A percentile compares a stretch with the other conserved stretches of the same genome.
phyloP scores from a whole-genome alignment of 805 yeast genomes.

The Starmerella vaccinii region DNA sequence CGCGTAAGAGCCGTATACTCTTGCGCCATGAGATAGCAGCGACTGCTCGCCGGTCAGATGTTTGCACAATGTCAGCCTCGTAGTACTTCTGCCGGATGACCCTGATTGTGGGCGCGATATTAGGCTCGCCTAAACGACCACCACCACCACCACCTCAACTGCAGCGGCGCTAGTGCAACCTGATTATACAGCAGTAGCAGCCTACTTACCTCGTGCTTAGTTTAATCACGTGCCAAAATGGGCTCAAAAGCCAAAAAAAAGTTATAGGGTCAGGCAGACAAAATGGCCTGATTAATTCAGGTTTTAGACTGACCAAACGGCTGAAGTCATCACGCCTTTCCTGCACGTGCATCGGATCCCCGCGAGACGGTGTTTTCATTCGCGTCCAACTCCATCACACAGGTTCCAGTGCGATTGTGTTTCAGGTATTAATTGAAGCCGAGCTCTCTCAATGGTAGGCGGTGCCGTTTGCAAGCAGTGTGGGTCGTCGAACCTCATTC shows the following conservation, averaged over 20 bases:
- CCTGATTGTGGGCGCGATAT: too few species aligned
- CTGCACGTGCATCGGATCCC: background rate
- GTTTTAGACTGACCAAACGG: background rate
- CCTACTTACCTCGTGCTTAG: too few species aligned
- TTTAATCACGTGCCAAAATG: too few species aligned
- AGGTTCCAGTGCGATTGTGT: background rate
- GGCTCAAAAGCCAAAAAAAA: background rate
- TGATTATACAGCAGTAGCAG: too few species aligned
- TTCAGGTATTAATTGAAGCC: background rate
- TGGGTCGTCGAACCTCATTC: conserved; percentile 18
- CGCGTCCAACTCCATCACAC: background rate
- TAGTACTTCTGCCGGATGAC: too few species aligned
- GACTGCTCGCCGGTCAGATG: too few species aligned
- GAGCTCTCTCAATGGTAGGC: conserved; percentile 3
- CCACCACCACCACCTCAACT: too few species aligned
- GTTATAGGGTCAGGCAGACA: background rate
- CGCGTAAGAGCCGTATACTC: conserved; percentile 15
- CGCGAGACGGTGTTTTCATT: background rate
- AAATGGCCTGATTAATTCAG: background rate
- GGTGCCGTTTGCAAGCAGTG: conserved; percentile 21
- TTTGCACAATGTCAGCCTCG: too few species aligned
- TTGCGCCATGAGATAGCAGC: too few species aligned
- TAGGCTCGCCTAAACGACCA: too few species aligned
- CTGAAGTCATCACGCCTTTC: background rate
- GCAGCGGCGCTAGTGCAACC: too few species aligned